Percentiles rank a stretch among this genome's conserved stretches.
These are phyloP conservation scores for Glomus cerebriforme DNA, from an alignment of 192 early-diverging fungal species.

Conservation along the genomic window DNA sequence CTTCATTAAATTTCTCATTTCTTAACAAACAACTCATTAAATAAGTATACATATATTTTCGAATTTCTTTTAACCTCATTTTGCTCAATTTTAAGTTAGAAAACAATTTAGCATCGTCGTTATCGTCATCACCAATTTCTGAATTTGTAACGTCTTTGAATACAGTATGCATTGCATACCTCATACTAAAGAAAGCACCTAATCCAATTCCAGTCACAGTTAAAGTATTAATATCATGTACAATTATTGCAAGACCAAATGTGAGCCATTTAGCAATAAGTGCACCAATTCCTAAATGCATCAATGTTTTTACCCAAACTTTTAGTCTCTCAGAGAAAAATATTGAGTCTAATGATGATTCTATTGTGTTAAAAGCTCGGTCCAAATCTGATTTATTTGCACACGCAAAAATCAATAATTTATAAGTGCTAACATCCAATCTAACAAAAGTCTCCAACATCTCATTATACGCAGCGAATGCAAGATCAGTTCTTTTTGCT, in stretches of 20 bases:
- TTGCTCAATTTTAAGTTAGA: background rate
- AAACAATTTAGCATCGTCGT: background rate
- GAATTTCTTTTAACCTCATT: constrained; percentile 11
- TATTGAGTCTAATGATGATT: background rate
- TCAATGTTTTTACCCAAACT: background rate
- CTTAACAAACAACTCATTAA: background rate
- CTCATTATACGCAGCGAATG: background rate
- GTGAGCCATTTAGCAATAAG: background rate
- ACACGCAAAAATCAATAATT: background rate
- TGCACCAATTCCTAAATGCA: background rate
- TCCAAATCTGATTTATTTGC: constrained; percentile 11
- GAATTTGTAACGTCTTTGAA: background rate
- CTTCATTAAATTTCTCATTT: constrained; percentile 13
- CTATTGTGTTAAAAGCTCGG: background rate
- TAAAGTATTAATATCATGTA: constrained; percentile 1
- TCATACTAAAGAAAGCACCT: background rate
- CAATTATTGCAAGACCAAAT: background rate
- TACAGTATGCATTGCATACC: background rate
- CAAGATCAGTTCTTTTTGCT: background rate
- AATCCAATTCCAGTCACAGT: background rate
- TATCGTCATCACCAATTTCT: background rate
- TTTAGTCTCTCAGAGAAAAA: background rate
- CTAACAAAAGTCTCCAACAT: background rate
- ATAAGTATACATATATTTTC: background rate
- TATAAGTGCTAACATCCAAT: background rate